Percentiles rank a stretch among this genome's conserved stretches.
Conservation (phyloP, 2,329 filamentous ascomycete species). For the Epichloe gansuensis region DNA sequence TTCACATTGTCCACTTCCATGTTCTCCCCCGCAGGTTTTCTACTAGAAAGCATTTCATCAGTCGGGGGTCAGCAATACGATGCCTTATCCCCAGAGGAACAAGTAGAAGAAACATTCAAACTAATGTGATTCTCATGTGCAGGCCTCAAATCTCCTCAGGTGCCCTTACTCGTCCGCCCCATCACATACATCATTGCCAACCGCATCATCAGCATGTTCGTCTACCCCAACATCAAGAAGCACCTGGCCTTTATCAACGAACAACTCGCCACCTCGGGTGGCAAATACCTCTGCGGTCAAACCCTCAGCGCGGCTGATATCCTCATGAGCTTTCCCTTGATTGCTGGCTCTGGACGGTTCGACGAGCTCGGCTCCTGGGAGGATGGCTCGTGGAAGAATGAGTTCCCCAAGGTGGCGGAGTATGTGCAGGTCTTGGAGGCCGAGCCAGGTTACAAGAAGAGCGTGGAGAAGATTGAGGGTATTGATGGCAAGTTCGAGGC, state of each 20-base stretch:
- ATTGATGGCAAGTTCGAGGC: conserved; percentile 29
- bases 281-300: conserved; percentile 35
- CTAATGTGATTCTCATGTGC: neutral
- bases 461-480: conserved; percentile 35
- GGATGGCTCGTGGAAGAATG: conserved; percentile 23
- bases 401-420: conserved; percentile 32
- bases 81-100: neutral
- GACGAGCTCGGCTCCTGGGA: conserved; percentile 29
- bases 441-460: conserved; percentile 34
- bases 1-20: neutral
- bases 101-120: neutral
- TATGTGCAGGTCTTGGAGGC: conserved; percentile 33
- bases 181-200: conserved; percentile 33
- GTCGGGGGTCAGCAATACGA: too few relatives aligned
- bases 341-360: conserved; percentile 28
- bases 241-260: conserved; percentile 38
- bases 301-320: conserved; percentile 40
- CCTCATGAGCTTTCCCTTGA: conserved; percentile 38
- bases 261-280: conserved; percentile 32
- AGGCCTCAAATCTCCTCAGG: conserved; percentile 30
- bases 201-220: conserved; percentile 25
- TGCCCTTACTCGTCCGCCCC: conserved; percentile 42
- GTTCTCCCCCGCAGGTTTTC: neutral
- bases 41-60: neutral
- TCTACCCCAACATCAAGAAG: conserved; percentile 34